Evolutionary conservation across 805 yeast genomes (phyloP), one percentile per base, ranked within the genome.

Genomic region (Zygosaccharomyces bailii): DNA sequence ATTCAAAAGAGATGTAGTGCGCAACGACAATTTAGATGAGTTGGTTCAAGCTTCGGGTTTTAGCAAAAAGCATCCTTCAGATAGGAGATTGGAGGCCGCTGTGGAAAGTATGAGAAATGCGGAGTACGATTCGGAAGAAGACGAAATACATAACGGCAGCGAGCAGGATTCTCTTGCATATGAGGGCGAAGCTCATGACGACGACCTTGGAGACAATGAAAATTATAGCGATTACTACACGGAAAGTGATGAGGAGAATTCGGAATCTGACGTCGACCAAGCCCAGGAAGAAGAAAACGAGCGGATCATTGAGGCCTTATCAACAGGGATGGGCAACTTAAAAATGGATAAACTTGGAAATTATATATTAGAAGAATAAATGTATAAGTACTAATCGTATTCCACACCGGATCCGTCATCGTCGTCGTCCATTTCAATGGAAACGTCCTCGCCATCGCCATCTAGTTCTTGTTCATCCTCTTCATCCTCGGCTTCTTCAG

Each of bases 21-120:
- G 97, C 61, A 68, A 65, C 5, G 84, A 76, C 34, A 76, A 77
- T 47, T 73, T 93, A 53, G 99, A 93, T 68, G 75, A 80, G n/a
- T 79, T 82, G 51, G 95, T 93, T 2, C 83, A 84, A 56, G 99
- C 99, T 0, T 87, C 96, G 0, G 99, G 99, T 1, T 88, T 60
- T 45, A 73, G 73, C 49, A 77, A 78, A 55, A 78, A 77, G 60
- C 75, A 74, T 53, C 69, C 74, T 14, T 64, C 68, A 35, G 76
- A 74, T 45, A 73, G 75, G 56, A 90, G 84, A 43, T 72, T 89
- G 55, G 96, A 89, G 61, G 74, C 71, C 31, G 96, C 96, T 1
- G 80, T 89, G 40, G 74, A 75, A 27, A 53, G 74, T 2, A 82
- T 82, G 88, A 75, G 87, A 66, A 69, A 69, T 4, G 64, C 69